These are phyloP conservation scores for Dendrobium huoshanense DNA, from an alignment of 106 monocot genomes.

Conservation along the genomic window DNA sequence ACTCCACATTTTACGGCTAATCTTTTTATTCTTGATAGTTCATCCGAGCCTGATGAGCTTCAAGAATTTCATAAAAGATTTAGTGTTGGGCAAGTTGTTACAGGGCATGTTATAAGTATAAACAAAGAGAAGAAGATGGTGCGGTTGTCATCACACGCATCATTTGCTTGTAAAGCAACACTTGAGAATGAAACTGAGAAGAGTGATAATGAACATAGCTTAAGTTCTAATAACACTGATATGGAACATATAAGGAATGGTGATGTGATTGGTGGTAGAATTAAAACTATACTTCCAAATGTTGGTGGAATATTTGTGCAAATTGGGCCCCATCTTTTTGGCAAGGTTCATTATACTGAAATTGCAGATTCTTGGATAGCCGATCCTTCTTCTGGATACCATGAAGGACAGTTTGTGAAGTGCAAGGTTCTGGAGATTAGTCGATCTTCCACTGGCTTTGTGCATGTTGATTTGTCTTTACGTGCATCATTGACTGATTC, in stretches of 20 bases:
- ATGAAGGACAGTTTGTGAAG: slow-evolving; percentile 84
- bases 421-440: slow-evolving; percentile 70
- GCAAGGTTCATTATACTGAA: slow-evolving; percentile 88
- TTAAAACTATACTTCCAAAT: slow-evolving; percentile 78
- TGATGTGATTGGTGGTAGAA: slow-evolving; percentile 65
- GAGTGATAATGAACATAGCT: slow-evolving; percentile 12
- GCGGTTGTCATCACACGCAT: slow-evolving; percentile 25
- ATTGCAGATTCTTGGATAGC: slow-evolving; percentile 52
- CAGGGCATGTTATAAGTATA: slow-evolving; percentile 46
- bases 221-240: slow-evolving; percentile 12
- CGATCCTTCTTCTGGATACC: slow-evolving; percentile 50
- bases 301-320: slow-evolving; percentile 84
- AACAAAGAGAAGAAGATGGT: slow-evolving; percentile 60
- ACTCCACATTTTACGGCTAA: slow-evolving; percentile 40
- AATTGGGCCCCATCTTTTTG: slow-evolving; percentile 82
- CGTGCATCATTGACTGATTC: slow-evolving; percentile 25
- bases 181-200: background rate
- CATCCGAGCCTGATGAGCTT: slow-evolving; percentile 73
- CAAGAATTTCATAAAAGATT: slow-evolving; percentile 62
- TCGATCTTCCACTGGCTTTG: slow-evolving; percentile 41
- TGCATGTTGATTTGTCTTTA: slow-evolving; percentile 84
- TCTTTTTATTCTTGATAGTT: slow-evolving; percentile 75
- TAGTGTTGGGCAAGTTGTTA: slow-evolving; percentile 48
- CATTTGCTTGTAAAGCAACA: background rate
- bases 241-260: slow-evolving; percentile 45